Base-by-base conservation (phyloP, 257 asterid genomes). In the Fraxinus americana region DNA sequence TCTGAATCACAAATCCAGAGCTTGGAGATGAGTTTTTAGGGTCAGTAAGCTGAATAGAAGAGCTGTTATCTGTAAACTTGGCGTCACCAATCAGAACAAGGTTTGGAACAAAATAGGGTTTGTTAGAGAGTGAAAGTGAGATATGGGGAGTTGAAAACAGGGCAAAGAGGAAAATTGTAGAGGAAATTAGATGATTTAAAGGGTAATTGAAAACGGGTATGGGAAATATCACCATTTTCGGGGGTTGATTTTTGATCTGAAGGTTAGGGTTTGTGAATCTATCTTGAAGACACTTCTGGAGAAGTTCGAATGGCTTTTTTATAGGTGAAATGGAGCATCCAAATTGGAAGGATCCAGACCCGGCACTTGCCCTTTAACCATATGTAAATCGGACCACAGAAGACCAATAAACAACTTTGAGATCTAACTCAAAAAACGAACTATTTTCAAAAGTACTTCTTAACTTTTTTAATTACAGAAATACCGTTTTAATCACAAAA, bases 31-130 rank as follows among this genome's bases (percentile, higher is more conserved):
- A 86, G 35, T 35, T 72, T 66, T 19, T 61, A 50, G 91, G 88
- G 83, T 84, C 67, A 19, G 97, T 90, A 78, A 92, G 92, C 25
- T 85, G 92, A 71, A 91, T 81, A 36, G 78, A 80, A 5, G 87
- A 63, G 80, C 69, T 74, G 50, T 70, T 69, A 77, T 43, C 32
- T 0, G 84, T 17, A 39, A 82, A 74, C 71, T 84, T 88, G 70
- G 97, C 97, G 80, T 90, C 97, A 38, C 94, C 96, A 19, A 73
- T 13, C 78, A 90, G 88, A 70, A 78, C 74, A 17, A 88, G 84
- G 77, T 36, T 89, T 78, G 8, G 90, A 76, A 77, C 89, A 36
- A 36, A 36, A 36, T 36, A 36, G 39, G 39, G 39, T 36, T 36
- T 36, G 39, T 36, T 36, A 36, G 39, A 84, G 75, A 87, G 74